phyloP scores from a whole-genome alignment of 495 filamentous ascomycete species.

The Aspergillus olivimuriae region DNA sequence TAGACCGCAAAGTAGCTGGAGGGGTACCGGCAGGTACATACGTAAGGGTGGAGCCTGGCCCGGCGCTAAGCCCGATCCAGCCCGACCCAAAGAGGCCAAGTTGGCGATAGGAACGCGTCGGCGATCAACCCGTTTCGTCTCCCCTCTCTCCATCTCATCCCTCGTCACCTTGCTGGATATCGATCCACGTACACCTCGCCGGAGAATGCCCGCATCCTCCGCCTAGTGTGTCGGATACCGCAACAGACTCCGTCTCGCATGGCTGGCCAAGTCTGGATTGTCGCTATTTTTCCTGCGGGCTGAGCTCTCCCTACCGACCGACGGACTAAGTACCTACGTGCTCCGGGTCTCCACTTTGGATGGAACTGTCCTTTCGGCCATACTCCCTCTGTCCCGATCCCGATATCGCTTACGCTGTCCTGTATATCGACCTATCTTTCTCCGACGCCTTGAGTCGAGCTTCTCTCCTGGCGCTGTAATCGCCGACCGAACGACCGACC shows the following conservation, averaged over 20 bases:
- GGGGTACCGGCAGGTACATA: too few relatives aligned
- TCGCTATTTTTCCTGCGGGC: slow-evolving; percentile 16
- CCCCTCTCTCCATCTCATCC: slow-evolving; percentile 8
- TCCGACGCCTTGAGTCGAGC: too few relatives aligned
- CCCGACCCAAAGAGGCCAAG: slow-evolving; percentile 36
- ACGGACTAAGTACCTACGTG: too few relatives aligned
- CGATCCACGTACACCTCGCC: background rate
- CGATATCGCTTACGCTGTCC: background rate
- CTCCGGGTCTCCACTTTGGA: slow-evolving; percentile 12
- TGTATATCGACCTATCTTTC: too few relatives aligned
- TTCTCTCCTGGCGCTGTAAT: too few relatives aligned
- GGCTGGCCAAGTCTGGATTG: slow-evolving; percentile 29
- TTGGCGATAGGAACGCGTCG: slow-evolving; percentile 29
- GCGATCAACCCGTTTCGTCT: slow-evolving; percentile 3
- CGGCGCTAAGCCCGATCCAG: too few relatives aligned
- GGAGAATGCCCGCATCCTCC: slow-evolving; percentile 9
- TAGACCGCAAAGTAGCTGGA: too few relatives aligned
- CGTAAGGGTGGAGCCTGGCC: too few relatives aligned
- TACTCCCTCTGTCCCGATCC: background rate
- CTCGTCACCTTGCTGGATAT: slow-evolving; percentile 5
- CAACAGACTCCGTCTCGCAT: slow-evolving; percentile 21
- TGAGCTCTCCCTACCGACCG: slow-evolving; percentile 19
- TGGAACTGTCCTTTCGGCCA: slow-evolving; percentile 4
- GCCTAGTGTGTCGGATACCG: slow-evolving; percentile 7
- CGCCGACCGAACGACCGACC: background rate